phyloP scores from a whole-genome alignment of 2,329 filamentous ascomycete genomes.

The Stagonosporopsis cucurbitacearum region DNA sequence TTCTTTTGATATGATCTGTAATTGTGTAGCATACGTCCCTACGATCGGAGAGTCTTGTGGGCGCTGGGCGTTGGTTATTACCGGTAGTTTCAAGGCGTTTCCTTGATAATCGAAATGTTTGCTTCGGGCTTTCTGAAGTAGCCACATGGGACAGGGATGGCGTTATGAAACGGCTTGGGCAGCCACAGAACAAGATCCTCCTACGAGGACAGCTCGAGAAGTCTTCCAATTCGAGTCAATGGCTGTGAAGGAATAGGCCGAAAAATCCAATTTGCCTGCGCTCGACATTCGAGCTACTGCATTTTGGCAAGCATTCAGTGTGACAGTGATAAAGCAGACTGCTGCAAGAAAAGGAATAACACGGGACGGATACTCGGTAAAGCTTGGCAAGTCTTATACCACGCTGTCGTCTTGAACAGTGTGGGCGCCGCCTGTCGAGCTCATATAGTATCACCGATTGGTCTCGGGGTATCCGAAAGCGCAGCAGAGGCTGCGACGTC shows the following conservation, averaged over 20 bases:
- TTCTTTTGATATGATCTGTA: background rate
- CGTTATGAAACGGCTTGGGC: constrained; percentile 24
- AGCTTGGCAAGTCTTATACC: constrained; percentile 40
- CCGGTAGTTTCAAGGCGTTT: background rate
- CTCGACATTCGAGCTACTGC: constrained; percentile 4
- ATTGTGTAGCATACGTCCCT: background rate
- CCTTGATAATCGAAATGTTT: background rate
- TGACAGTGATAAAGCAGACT: constrained; percentile 11
- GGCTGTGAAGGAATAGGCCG: background rate
- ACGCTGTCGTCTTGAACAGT: constrained; percentile 17
- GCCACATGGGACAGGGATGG: constrained; percentile 19
- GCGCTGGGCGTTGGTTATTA: background rate
- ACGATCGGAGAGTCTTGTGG: background rate
- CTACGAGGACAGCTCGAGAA: constrained; percentile 2
- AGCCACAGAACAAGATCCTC: constrained; percentile 9
- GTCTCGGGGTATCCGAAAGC: constrained; percentile 10
- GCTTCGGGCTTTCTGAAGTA: background rate
- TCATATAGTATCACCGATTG: constrained; percentile 6
- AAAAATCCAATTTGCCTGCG: background rate
- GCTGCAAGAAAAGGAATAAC: constrained; percentile 16
- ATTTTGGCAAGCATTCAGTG: constrained; percentile 21
- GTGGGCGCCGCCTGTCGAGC: constrained; percentile 18
- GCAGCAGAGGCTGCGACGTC: constrained; percentile 10
- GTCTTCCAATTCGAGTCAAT: background rate
- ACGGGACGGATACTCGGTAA: constrained; percentile 9